A percentile compares a stretch with the other conserved stretches of the same genome.
phyloP scores from a whole-genome alignment of 2,329 filamentous ascomycete species.

The Aspergillus pseudotamarii region DNA sequence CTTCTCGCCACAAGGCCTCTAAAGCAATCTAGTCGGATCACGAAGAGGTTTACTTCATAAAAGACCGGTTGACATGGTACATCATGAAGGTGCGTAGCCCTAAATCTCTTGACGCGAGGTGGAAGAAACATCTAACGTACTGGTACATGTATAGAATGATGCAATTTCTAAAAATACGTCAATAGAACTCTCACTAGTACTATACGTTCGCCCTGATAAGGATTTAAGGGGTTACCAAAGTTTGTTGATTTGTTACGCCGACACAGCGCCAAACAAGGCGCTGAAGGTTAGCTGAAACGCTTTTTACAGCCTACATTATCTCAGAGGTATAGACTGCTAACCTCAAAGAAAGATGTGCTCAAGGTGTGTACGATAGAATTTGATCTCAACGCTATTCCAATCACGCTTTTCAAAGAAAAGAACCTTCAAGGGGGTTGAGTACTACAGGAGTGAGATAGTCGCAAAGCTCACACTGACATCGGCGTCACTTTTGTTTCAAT shows the following conservation, averaged over 20 bases:
- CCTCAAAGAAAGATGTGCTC: slow-evolving; percentile 5
- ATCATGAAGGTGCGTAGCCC: slow-evolving; percentile 21
- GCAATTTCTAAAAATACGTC: slow-evolving; percentile 13
- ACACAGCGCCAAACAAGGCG: background rate
- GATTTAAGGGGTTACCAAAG: background rate
- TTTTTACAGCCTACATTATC: background rate
- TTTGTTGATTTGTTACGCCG: slow-evolving; percentile 7
- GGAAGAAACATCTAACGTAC: background rate
- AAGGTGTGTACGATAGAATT: slow-evolving; percentile 17
- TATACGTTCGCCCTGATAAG: rapidly evolving
- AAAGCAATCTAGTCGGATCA: slow-evolving; percentile 5
- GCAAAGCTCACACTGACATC: slow-evolving; percentile 23
- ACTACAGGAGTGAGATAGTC: slow-evolving; percentile 10
- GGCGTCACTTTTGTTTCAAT: slow-evolving; percentile 22
- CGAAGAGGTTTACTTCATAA: slow-evolving; percentile 9
- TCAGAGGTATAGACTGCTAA: background rate
- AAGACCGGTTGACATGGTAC: slow-evolving; percentile 22
- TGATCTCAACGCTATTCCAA: slow-evolving; percentile 23
- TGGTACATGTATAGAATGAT: background rate
- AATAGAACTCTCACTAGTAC: slow-evolving; percentile 8
- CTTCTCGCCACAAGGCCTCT: background rate
- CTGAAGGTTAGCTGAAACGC: background rate
- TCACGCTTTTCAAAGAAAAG: slow-evolving; percentile 12
- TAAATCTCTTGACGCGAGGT: background rate
- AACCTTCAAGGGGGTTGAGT: slow-evolving; percentile 17